Base-by-base conservation (phyloP, 768 basidiomycete species). In the Agrocybe pediades region DNA sequence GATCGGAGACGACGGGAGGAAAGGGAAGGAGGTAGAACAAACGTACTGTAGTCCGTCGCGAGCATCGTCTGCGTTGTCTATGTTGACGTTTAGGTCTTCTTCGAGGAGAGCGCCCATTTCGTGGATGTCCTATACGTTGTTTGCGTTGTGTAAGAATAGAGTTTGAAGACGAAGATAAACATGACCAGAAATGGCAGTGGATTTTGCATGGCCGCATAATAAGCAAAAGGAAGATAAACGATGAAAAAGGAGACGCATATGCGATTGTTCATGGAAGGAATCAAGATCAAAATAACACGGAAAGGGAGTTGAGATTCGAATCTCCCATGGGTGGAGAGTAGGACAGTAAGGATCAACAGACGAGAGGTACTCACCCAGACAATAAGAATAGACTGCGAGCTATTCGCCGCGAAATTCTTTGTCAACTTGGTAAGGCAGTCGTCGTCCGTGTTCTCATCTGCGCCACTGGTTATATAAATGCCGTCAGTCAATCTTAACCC, bases 371-470 rank as follows among this genome's bases (percentile, higher is more conserved):
- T 40, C 24, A 61, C 65, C 66, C 66, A 68, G 19, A 68, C 63
- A 42, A 65, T 57, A 21, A 65, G 55, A 20, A 65, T 57, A 19
- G 63, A 57, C 44, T 61, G 43, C 1, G 59, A 61, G 52, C 66
- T 68, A 17, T 47, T 65, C 54, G 63, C 64, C 6, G 57, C 60
- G 41, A 63, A 68, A 13, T 51, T 57, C 25, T 55, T 55, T 36
- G 64, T 48, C 27, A 61, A 51, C 21, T 65, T 55, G 15, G 49
- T 57, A 24, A 63, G 54, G 45, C 66, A 68, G 41, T 68, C 59
- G 30, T 68, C 66, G 41, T 63, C 56, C 5, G 66, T 56, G 19
- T 64, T 60, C 23, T 65, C 66, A 29, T 62, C 66, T 21, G 64
- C 63, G 33, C 57, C 66, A 44, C 66, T 68, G 33, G 15, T 17